Evolutionary conservation across 371 early-diverging fungal genomes (phyloP).

Genomic region (Apophysomyces trapeziformis): DNA sequence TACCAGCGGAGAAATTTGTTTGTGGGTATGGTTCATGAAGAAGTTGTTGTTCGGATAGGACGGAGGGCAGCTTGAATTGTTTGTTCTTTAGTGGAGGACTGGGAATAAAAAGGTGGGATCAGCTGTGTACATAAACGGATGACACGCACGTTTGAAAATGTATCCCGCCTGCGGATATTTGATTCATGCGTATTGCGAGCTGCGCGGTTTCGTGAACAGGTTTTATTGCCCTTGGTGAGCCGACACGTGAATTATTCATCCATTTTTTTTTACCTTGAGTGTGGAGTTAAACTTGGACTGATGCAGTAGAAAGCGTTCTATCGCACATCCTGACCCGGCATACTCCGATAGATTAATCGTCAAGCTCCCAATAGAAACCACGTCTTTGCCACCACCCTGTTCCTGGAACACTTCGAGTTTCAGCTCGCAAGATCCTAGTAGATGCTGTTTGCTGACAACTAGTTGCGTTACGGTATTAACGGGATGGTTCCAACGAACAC

Average conservation of each 20-base stretch:
- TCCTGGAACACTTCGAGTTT: conserved; percentile 61
- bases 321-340: conserved; percentile 40
- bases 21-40: background rate
- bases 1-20: background rate
- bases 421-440: conserved; percentile 62
- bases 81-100: conserved; percentile 17
- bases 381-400: conserved; percentile 59
- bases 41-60: conserved; percentile 8
- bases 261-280: conserved; percentile 37
- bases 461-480: conserved; percentile 49
- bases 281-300: conserved; percentile 55
- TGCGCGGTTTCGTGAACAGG: conserved; percentile 15
- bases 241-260: background rate
- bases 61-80: conserved; percentile 8
- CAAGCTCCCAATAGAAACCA: conserved; percentile 56
- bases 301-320: conserved; percentile 45
- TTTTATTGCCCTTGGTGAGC: too few species aligned
- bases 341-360: conserved; percentile 54
- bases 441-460: conserved; percentile 60
- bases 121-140: conserved; percentile 17
- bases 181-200: conserved; percentile 51
- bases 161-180: conserved; percentile 39
- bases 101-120: conserved; percentile 14
- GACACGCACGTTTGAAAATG: conserved; percentile 45
- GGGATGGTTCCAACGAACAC: conserved; percentile 55